These are phyloP conservation scores for Geotrichum siamense DNA, from an alignment of 1,139 yeast species.

Conservation along the genomic window DNA sequence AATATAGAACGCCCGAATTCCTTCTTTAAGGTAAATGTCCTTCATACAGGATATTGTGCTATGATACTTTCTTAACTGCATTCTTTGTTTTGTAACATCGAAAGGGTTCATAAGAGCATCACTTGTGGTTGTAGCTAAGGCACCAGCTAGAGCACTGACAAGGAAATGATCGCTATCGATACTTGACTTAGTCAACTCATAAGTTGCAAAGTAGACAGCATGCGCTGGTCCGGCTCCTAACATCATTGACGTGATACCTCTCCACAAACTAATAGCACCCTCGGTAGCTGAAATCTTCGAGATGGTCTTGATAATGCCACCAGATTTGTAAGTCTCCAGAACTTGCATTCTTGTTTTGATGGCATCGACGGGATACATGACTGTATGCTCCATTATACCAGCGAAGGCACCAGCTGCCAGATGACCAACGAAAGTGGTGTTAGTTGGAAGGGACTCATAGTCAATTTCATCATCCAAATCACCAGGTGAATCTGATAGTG, in stretches of 20 bases:
- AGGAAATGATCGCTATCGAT: constrained; percentile 43
- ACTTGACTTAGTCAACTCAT: constrained; percentile 71
- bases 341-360: constrained; percentile 93
- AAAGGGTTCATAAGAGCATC: constrained; percentile 98
- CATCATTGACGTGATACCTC: constrained; percentile 89
- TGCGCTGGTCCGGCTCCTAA: constrained; percentile 99
- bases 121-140: constrained; percentile 87
- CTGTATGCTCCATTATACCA: constrained; percentile 93
- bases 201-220: constrained; percentile 94
- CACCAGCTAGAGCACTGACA: constrained; percentile 82
- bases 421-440: constrained; percentile 77
- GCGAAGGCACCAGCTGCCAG: constrained; percentile 94
- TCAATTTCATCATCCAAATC: constrained; percentile 44
- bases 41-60: constrained; percentile 36
- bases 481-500: too few relatives aligned
- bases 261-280: constrained; percentile 85
- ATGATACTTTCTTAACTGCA: constrained; percentile 44
- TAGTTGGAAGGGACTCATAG: constrained; percentile 87
- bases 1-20: constrained; percentile 74
- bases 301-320: constrained; percentile 51
- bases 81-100: constrained; percentile 86
- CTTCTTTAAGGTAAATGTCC: constrained; percentile 63
- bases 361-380: constrained; percentile 94
- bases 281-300: constrained; percentile 77
- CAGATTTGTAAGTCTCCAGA: constrained; percentile 38